phyloP scores from a whole-genome alignment of 2,329 filamentous ascomycete species.

The Xylariaceae sp. region DNA sequence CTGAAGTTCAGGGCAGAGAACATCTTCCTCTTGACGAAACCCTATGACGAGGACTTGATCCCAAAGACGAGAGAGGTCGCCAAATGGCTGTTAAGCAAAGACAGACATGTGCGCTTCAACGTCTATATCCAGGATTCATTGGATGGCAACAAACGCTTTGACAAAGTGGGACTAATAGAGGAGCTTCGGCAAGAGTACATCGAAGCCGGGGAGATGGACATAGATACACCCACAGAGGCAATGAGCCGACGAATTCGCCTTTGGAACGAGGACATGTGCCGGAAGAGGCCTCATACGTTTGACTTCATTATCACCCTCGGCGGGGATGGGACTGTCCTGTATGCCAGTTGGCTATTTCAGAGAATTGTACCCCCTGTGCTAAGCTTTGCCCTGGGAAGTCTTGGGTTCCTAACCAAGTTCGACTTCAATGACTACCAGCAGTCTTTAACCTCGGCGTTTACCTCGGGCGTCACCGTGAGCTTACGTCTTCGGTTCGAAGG shows the following conservation, averaged over 20 bases:
- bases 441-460: constrained; percentile 67
- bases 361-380: constrained; percentile 88
- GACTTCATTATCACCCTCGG: constrained; percentile 91
- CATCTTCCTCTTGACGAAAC: constrained; percentile 86
- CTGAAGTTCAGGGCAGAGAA: constrained; percentile 75
- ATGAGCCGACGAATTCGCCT: constrained; percentile 59
- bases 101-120: constrained; percentile 62
- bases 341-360: constrained; percentile 95
- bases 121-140: constrained; percentile 81
- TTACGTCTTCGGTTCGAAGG: constrained; percentile 86
- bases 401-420: constrained; percentile 95
- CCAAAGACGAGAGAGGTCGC: constrained; percentile 70
- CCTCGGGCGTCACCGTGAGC: constrained; percentile 81
- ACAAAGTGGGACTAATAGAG: constrained; percentile 61
- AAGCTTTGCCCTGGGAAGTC: constrained; percentile 82
- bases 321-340: constrained; percentile 94
- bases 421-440: constrained; percentile 72
- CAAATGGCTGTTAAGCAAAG: constrained; percentile 71
- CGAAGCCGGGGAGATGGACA: constrained; percentile 33
- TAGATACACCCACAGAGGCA: constrained; percentile 33
- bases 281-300: constrained; percentile 74
- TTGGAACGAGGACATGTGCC: constrained; percentile 79
- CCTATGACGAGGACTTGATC: constrained; percentile 78
- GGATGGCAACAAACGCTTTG: constrained; percentile 65
- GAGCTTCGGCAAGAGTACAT: constrained; percentile 49